phyloP scores from a whole-genome alignment of 768 basidiomycete genomes.

The Kwoniella heveanensis region DNA sequence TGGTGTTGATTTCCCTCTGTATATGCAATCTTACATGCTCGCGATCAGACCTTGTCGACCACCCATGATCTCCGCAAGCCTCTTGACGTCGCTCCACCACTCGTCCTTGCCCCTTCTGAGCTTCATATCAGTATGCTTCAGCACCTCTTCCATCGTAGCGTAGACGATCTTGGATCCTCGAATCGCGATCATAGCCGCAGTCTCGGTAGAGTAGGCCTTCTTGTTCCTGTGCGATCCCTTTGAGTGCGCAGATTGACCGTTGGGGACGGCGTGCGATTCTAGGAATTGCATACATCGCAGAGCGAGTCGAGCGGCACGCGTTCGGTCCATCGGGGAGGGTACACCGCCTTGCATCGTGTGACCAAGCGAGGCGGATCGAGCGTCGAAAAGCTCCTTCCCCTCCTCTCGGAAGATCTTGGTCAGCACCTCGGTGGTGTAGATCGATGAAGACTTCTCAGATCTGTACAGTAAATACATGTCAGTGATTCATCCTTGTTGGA shows the following conservation, averaged over 20 bases:
- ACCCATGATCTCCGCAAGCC: constrained; percentile 72
- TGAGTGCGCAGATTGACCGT: constrained; percentile 59
- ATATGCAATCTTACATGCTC: no score
- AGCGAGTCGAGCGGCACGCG: constrained; percentile 83
- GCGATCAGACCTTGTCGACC: constrained; percentile 49
- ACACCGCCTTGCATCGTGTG: constrained; percentile 96
- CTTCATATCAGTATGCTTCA: constrained; percentile 84
- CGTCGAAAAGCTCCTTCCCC: constrained; percentile 87
- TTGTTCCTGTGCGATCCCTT: constrained; percentile 21
- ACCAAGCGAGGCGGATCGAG: constrained; percentile 91
- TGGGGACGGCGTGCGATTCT: constrained; percentile 71
- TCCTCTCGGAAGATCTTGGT: constrained; percentile 95
- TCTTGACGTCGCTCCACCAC: constrained; percentile 77
- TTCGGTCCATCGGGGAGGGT: constrained; percentile 91
- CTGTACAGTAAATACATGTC: constrained; percentile 57
- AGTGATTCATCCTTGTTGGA: not conserved
- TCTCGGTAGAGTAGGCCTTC: constrained; percentile 33
- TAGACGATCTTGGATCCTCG: constrained; percentile 77
- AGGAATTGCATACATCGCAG: constrained; percentile 93
- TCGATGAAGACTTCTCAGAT: constrained; percentile 79
- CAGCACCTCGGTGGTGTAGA: constrained; percentile 88
- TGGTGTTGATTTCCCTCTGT: no score
- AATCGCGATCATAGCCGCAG: constrained; percentile 86
- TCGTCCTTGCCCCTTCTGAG: constrained; percentile 74
- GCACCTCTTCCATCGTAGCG: constrained; percentile 82